Conservation (phyloP, 495 filamentous ascomycete species). For the Xylaria grammica region DNA sequence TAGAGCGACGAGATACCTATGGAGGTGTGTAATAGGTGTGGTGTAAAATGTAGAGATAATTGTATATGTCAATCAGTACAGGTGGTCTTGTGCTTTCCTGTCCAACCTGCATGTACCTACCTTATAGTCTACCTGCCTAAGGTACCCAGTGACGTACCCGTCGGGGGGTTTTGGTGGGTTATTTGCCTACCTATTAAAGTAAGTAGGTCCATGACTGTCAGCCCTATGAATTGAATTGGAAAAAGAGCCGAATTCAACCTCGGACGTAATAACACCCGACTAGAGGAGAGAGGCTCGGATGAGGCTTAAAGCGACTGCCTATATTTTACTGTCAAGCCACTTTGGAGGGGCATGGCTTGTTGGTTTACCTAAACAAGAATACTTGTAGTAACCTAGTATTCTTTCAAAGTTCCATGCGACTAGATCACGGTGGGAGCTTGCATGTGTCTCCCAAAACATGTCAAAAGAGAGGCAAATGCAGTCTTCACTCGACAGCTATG, state of each 20-base stretch:
- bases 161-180: conserved; percentile 7
- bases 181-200: conserved; percentile 14
- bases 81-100: background rate
- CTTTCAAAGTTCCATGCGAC: background rate
- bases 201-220: conserved; percentile 14
- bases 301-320: background rate
- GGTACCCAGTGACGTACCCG: conserved; percentile 17
- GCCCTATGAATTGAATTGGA: conserved; percentile 10
- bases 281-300: background rate
- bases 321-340: too few species aligned
- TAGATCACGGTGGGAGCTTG: background rate
- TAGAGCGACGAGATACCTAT: background rate
- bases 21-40: background rate
- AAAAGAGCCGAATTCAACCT: conserved; percentile 3
- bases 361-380: too few species aligned
- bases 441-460: too few species aligned
- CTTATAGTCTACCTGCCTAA: background rate
- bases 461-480: background rate
- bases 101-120: background rate
- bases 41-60: background rate
- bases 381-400: background rate
- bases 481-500: background rate
- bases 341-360: too few species aligned
- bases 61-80: background rate
- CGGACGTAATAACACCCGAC: conserved; percentile 2